Base-by-base conservation (phyloP, 2,329 filamentous ascomycete species). In the Ophiostoma ips region DNA sequence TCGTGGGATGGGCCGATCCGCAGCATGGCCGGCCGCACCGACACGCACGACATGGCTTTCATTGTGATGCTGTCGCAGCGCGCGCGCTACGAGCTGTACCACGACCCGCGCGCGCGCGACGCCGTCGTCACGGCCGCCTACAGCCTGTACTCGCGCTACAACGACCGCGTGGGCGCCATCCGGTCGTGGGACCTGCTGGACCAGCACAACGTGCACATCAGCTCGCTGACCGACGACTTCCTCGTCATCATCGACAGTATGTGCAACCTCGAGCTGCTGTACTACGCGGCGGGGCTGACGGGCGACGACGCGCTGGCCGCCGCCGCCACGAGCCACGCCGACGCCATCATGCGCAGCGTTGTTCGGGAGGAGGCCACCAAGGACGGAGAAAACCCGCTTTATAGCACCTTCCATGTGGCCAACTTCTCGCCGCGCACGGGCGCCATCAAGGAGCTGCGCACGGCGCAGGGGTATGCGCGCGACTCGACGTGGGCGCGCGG, bases 31-130 rank as follows among this genome's bases (percentile, higher is more conserved):
- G 58, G 53, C 53, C 65, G 68, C 5, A 73, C 64, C 4, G 71
- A 75, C 49, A 76, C 72, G 0, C 73, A 76, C 50, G 73, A 76
- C 46, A 67, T 77, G 61, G 71, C 69, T 0, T 76, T 76, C 54
- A 75, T 76, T 55, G 69, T 76, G 3, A 66, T 71, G 19, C 72
- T 72, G 0, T 68, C 68, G 1, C 61, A 73, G 48, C 69, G 68
- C 35, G 67, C 67, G 13, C 64, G 69, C 4, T 76, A 71, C 68
- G 69, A 73, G 35, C 59, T 73, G 46, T 44, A 43, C 13, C 36
- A 51, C 36, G 52, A 52, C 21, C 10, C 11, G 10, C 24, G 62
- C n/a, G 69, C 68, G n/a, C 55, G 70, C 0, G 58, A 65, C 1
- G 63, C 63, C 4, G 61, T 73, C 3, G 53, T 69, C 1, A 64